phyloP scores from a whole-genome alignment of 768 basidiomycete species.

The Hemileccinum rubropunctum region DNA sequence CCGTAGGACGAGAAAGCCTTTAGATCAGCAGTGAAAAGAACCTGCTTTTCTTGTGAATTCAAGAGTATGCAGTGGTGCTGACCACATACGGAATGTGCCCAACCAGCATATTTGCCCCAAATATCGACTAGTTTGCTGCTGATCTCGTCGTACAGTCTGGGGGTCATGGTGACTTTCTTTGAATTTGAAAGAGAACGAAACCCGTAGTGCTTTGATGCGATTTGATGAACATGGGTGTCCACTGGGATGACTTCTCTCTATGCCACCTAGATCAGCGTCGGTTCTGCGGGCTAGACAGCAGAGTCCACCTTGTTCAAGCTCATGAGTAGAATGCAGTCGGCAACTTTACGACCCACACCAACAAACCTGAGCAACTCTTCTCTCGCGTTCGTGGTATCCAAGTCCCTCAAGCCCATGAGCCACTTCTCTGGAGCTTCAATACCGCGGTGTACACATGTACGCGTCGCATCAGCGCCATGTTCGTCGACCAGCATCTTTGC shows the following conservation, averaged over 20 bases:
- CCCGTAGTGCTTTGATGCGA: constrained; percentile 77
- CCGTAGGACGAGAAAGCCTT: constrained; percentile 65
- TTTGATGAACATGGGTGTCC: constrained; percentile 93
- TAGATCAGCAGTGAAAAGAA: constrained; percentile 73
- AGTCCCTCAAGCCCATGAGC: constrained; percentile 51
- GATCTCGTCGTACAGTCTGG: constrained; percentile 74
- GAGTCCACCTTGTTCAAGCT: constrained; percentile 76
- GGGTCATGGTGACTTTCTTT: constrained; percentile 63
- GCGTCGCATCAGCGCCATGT: constrained; percentile 32
- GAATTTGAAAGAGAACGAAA: constrained; percentile 42
- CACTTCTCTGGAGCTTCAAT: constrained; percentile 58
- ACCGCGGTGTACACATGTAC: not conserved
- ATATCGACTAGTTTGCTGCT: constrained; percentile 53
- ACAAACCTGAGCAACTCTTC: constrained; percentile 75
- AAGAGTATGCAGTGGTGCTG: not conserved
- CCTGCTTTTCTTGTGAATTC: constrained; percentile 36
- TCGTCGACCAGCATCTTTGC: constrained; percentile 71
- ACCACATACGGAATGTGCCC: constrained; percentile 76
- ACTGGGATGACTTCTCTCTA: constrained; percentile 88
- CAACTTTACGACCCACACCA: constrained; percentile 95
- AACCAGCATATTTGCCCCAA: constrained; percentile 88
- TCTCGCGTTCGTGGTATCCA: constrained; percentile 58
- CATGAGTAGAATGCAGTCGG: constrained; percentile 93
- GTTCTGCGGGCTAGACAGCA: not conserved
- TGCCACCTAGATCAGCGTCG: constrained; percentile 3